Conservation (phyloP, 331 rosid species). For the Phaseolus coccineus region DNA sequence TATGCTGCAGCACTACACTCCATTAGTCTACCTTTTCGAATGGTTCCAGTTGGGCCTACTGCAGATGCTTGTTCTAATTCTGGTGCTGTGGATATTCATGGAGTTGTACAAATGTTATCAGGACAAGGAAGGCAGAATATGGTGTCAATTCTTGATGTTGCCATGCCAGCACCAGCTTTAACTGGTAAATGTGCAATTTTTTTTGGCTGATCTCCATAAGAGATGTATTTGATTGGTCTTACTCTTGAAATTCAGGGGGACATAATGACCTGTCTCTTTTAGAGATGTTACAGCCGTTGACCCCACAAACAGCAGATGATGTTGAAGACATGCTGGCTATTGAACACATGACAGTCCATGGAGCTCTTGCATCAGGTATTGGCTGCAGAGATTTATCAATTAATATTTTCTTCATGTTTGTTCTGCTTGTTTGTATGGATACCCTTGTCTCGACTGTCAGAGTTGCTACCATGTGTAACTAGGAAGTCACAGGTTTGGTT, state of each 20-base stretch:
- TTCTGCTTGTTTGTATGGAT: not conserved
- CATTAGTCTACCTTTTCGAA: slow-evolving; percentile 81
- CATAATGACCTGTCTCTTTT: slow-evolving; percentile 56
- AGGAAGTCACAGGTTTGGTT: not conserved
- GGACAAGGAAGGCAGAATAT: slow-evolving; percentile 80
- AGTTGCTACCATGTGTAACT: not conserved
- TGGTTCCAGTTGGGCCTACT: slow-evolving; percentile 74
- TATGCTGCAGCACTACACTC: slow-evolving; percentile 88
- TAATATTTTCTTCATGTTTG: not conserved
- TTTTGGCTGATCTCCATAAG: slow-evolving; percentile 26
- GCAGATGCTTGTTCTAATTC: slow-evolving; percentile 59
- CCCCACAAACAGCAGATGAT: slow-evolving; percentile 68
- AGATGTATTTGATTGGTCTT: slow-evolving; percentile 47
- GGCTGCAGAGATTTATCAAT: slow-evolving; percentile 28
- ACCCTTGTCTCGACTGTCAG: not conserved
- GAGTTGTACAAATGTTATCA: slow-evolving; percentile 68
- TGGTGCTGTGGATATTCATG: slow-evolving; percentile 78
- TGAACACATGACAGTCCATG: slow-evolving; percentile 73
- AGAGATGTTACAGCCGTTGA: slow-evolving; percentile 65
- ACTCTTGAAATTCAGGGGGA: slow-evolving; percentile 60
- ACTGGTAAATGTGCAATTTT: slow-evolving; percentile 55
- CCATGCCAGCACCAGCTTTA: slow-evolving; percentile 87
- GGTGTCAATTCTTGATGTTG: slow-evolving; percentile 81
- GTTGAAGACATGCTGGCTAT: slow-evolving; percentile 67
- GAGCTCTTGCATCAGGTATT: slow-evolving; percentile 79